Base-by-base conservation (phyloP, 495 filamentous ascomycete genomes). In the Daldinia vernicosa region DNA sequence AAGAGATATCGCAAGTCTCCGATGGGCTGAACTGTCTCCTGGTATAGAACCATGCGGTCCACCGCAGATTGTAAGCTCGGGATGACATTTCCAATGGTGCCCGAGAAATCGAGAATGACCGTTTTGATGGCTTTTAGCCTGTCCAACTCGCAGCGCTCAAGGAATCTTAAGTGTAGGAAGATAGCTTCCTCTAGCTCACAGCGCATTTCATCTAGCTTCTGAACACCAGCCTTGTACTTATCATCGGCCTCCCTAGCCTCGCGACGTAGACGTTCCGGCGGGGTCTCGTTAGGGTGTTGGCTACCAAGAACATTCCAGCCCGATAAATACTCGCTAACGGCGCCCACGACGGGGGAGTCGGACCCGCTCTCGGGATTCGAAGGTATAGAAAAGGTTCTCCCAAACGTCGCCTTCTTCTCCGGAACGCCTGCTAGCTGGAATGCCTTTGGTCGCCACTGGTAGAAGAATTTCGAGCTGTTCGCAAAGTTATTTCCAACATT, bases 41-140 rank as follows among this genome's bases (percentile, higher is more conserved):
- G 96, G 78, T 96, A 98, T 26, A 98, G 85, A 90, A 98, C 93
- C 95, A 99, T 98, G 74, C 94, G 92, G 79, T 98, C 96, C 15
- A 98, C 93, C 1, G 93, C 92, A 66, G 95, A 93, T 76, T 98
- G 96, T 54, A 99, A 81, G 73, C 91, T 95, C 15, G 95, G 96
- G 73, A 99, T 98, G 72, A 98, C 94, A 73, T 99, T 98, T 85
- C 94, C 95, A 79, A 99, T 92, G 27, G 95, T 93, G 15, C 95
- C 96, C 22, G 96, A 97, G 80, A 98, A 98, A 80, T 99, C 95
- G 33, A 99, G 86, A 59, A 99, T 90, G 22, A 99, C 95, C 24
- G 95, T 92, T 84, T 98, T 98, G 82, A 98, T 97, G 22, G 95
- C 95, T 84, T 96, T 98, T 40, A 99, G 86, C 47, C 95, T 88